These are phyloP conservation scores for Microbotryum scabiosae DNA, from an alignment of 1,284 basidiomycete genomes.

Conservation along the genomic window DNA sequence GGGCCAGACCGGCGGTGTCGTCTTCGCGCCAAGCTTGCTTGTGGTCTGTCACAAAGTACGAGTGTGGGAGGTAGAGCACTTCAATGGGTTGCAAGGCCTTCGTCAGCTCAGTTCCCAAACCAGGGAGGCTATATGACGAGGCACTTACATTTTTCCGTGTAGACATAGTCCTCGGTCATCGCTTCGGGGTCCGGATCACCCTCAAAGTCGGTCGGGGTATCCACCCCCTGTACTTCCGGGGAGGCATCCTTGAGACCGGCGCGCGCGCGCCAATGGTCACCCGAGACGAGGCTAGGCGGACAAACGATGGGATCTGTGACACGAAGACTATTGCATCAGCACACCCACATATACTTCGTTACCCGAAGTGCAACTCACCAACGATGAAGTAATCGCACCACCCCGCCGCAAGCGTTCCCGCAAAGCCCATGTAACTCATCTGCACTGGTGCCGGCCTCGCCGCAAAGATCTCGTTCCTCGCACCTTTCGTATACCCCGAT, in stretches of 20 bases:
- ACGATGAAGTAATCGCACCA: constrained; percentile 57
- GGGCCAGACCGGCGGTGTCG: neutral
- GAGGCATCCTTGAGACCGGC: constrained; percentile 10
- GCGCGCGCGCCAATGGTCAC: constrained; percentile 42
- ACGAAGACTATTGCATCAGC: neutral
- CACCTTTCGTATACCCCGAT: constrained; percentile 56
- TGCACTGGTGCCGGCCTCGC: constrained; percentile 53
- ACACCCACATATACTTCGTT: no score
- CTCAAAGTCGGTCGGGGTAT: constrained; percentile 40
- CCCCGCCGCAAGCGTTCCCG: constrained; percentile 51
- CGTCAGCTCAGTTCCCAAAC: neutral
- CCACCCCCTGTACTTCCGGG: neutral
- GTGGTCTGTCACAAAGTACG: constrained; percentile 58
- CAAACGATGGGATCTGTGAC: constrained; percentile 48
- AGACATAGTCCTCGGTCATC: constrained; percentile 48
- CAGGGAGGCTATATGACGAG: constrained; percentile 25
- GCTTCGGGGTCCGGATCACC: constrained; percentile 52
- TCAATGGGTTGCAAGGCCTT: neutral
- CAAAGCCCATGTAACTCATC: constrained; percentile 54
- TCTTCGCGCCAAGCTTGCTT: constrained; percentile 47
- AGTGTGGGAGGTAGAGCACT: constrained; percentile 53
- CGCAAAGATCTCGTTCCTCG: constrained; percentile 56
- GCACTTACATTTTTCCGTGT: constrained; percentile 45
- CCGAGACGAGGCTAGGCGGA: constrained; percentile 46
- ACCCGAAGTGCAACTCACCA: constrained; percentile 12